phyloP scores from a whole-genome alignment of 164 flowering plant species.

The Chimonanthus praecox region DNA sequence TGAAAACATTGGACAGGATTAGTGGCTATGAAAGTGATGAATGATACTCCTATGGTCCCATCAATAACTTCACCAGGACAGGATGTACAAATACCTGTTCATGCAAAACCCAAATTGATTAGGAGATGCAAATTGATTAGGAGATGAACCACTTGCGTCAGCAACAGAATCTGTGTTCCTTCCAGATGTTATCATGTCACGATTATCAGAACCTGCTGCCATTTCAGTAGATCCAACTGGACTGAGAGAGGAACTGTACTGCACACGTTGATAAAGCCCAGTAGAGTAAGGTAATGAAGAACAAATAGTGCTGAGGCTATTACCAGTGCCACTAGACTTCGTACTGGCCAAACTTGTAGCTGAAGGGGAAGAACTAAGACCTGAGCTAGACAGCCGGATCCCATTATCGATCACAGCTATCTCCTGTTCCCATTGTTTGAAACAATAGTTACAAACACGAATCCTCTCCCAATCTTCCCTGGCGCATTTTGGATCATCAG shows the following conservation, averaged over 20 bases:
- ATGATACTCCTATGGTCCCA: too few relatives aligned
- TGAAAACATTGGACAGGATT: too few relatives aligned
- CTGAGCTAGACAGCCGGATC: slow-evolving; percentile 29
- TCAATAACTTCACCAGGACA: too few relatives aligned
- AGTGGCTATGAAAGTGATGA: too few relatives aligned
- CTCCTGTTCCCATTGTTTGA: slow-evolving; percentile 67
- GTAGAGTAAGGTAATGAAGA: slow-evolving; percentile 44
- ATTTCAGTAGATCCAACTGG: slow-evolving; percentile 32
- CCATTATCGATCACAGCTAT: slow-evolving; percentile 36
- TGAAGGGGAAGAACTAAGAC: slow-evolving; percentile 59
- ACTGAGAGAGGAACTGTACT: slow-evolving; percentile 34
- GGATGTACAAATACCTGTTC: slow-evolving; percentile 46
- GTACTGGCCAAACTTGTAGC: slow-evolving; percentile 61
- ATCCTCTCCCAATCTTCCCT: slow-evolving; percentile 67
- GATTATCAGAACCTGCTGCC: slow-evolving; percentile 33
- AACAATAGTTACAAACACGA: slow-evolving; percentile 84
- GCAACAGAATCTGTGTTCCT: slow-evolving; percentile 24
- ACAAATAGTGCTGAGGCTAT: slow-evolving; percentile 46
- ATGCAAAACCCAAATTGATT: slow-evolving; percentile 36
- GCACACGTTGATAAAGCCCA: slow-evolving; percentile 48
- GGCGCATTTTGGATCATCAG: slow-evolving; percentile 29
- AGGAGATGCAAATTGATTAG: slow-evolving; percentile 35
- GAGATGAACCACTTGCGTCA: slow-evolving; percentile 30
- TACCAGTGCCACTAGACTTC: slow-evolving; percentile 54
- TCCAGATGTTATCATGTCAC: slow-evolving; percentile 26